Evolutionary conservation across 768 basidiomycete genomes (phyloP).

Genomic region (Hypsizygus marmoreus): DNA sequence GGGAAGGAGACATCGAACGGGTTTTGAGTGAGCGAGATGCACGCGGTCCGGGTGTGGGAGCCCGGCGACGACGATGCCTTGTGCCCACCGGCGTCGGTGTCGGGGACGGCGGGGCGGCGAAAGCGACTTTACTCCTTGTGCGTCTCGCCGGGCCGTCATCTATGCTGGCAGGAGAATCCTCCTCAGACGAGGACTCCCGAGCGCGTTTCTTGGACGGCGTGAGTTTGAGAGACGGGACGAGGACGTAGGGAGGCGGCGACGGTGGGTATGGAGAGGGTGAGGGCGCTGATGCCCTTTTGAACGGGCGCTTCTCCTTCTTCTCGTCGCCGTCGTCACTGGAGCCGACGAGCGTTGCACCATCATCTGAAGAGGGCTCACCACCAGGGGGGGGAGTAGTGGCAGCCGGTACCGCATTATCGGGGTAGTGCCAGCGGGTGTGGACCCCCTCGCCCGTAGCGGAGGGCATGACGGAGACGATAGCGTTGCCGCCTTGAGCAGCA

Average conservation of each 20-base stretch:
- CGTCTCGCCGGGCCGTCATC: not conserved
- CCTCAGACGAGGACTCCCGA: not conserved
- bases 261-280: not conserved
- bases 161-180: too few species aligned
- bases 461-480: too few species aligned
- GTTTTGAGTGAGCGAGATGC: too few species aligned
- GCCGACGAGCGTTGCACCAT: not conserved
- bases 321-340: not conserved
- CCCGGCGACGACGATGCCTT: too few species aligned
- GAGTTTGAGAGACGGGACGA: not conserved
- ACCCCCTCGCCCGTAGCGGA: constrained; percentile 1
- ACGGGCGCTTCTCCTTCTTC: not conserved
- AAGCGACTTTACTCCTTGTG: too few species aligned
- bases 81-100: too few species aligned
- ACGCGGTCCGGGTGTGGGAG: too few species aligned
- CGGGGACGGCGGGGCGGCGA: not conserved
- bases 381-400: not conserved
- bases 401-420: not conserved
- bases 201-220: not conserved
- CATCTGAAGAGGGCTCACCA: not conserved
- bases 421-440: constrained; percentile 2
- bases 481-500: too few species aligned
- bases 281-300: not conserved
- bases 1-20: too few species aligned
- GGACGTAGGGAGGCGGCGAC: not conserved